phyloP scores from a whole-genome alignment of 805 yeast species.

The Kodamaea hsintzibuensis region DNA sequence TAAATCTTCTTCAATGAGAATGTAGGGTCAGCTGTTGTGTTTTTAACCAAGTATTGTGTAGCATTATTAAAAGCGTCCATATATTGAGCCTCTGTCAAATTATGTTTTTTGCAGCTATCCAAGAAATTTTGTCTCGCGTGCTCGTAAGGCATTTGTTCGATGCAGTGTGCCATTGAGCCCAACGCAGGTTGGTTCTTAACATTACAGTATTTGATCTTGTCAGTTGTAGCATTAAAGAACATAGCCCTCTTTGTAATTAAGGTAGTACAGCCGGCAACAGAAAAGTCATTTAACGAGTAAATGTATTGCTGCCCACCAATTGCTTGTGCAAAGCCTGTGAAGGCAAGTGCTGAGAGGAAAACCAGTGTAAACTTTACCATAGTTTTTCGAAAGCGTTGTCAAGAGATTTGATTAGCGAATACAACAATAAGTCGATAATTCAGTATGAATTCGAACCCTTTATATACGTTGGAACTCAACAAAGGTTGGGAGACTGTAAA shows the following conservation, averaged over 20 bases:
- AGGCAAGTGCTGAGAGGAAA: background rate
- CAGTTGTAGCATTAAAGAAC: slow-evolving; percentile 23
- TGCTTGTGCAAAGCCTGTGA: slow-evolving; percentile 6
- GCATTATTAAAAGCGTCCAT: slow-evolving; percentile 43
- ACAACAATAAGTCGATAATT: background rate
- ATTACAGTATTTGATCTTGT: slow-evolving; percentile 34
- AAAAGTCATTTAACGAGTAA: slow-evolving; percentile 25
- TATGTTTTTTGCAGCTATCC: slow-evolving; percentile 17
- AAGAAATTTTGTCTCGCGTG: slow-evolving; percentile 21
- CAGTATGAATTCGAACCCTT: background rate
- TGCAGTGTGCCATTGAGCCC: slow-evolving; percentile 40
- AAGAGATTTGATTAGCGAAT: background rate
- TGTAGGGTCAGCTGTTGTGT: slow-evolving; percentile 24
- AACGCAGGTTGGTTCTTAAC: slow-evolving; percentile 37
- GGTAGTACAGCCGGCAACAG: slow-evolving; percentile 27
- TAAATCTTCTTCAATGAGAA: slow-evolving; percentile 31
- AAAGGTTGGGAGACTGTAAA: background rate
- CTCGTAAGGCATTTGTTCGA: slow-evolving; percentile 23
- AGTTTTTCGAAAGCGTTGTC: too few species aligned
- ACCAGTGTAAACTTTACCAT: background rate
- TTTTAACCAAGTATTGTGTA: slow-evolving; percentile 36
- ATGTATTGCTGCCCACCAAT: slow-evolving; percentile 18
- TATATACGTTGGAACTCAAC: background rate
- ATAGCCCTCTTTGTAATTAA: slow-evolving; percentile 26
- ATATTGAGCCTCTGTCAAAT: slow-evolving; percentile 32